phyloP scores from a whole-genome alignment of 2,329 filamentous ascomycete species.

The Hypomyces rosellus region DNA sequence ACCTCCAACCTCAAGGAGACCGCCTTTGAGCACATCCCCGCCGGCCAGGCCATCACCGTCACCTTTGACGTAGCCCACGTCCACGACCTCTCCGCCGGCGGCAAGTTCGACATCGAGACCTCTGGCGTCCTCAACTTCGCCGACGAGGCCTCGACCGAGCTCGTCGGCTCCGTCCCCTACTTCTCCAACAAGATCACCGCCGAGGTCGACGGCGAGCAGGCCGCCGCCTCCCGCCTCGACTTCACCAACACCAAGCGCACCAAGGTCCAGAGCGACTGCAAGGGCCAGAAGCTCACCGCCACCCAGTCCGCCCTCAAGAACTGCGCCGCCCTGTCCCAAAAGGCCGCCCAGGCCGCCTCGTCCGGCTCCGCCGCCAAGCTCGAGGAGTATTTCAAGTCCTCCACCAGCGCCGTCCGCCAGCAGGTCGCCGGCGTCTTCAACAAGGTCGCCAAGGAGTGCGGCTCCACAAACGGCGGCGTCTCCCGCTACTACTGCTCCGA shows the following conservation, averaged over 20 bases:
- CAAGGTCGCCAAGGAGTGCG: slow-evolving; percentile 49
- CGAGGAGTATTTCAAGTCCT: slow-evolving; percentile 59
- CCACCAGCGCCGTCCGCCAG: slow-evolving; percentile 34
- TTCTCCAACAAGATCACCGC: slow-evolving; percentile 53
- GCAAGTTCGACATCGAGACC: slow-evolving; percentile 50
- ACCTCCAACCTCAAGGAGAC: slow-evolving; percentile 38
- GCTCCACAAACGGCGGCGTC: slow-evolving; percentile 39
- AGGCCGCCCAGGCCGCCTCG: slow-evolving; percentile 45
- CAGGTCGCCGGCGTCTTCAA: slow-evolving; percentile 47
- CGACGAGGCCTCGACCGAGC: slow-evolving; percentile 41
- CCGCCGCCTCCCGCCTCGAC: slow-evolving; percentile 37
- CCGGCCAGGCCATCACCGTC: slow-evolving; percentile 44
- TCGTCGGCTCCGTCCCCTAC: slow-evolving; percentile 51
- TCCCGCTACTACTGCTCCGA: slow-evolving; percentile 56
- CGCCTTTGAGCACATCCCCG: slow-evolving; percentile 44
- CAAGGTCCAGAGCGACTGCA: slow-evolving; percentile 47
- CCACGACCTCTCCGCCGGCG: slow-evolving; percentile 46
- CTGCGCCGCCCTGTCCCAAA: slow-evolving; percentile 46
- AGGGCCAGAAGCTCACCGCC: slow-evolving; percentile 36
- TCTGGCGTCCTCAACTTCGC: slow-evolving; percentile 52
- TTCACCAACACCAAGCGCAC: slow-evolving; percentile 38
- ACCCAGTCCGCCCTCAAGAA: slow-evolving; percentile 47
- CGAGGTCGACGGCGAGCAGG: slow-evolving; percentile 49
- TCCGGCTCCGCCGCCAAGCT: slow-evolving; percentile 45
- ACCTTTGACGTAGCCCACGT: slow-evolving; percentile 50